Evolutionary conservation across 768 basidiomycete species (phyloP).

Genomic region (Tulasnella sp.): DNA sequence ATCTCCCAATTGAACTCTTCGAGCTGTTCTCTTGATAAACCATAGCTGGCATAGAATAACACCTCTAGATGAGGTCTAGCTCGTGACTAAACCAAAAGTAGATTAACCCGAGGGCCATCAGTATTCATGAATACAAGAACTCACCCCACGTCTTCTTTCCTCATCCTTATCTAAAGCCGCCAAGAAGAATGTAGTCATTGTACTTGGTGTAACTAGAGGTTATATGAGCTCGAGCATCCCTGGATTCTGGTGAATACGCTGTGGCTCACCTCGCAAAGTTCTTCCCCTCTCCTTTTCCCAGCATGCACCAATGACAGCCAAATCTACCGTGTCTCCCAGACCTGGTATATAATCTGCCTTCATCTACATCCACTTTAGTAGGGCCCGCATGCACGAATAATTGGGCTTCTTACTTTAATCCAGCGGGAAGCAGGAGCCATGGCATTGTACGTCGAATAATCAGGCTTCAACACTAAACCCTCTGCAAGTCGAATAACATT

Average conservation of each 20-base stretch:
- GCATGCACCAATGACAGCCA: slow-evolving; percentile 59
- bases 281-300: slow-evolving; percentile 73
- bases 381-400: no score
- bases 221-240: not conserved
- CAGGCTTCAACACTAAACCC: slow-evolving; percentile 62
- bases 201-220: slow-evolving; percentile 51
- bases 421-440: slow-evolving; percentile 40
- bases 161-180: slow-evolving; percentile 47
- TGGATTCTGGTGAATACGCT: slow-evolving; percentile 6
- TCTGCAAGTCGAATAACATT: slow-evolving; percentile 20
- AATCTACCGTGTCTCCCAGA: slow-evolving; percentile 67
- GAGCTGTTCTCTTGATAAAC: slow-evolving; percentile 48
- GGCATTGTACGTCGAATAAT: slow-evolving; percentile 54
- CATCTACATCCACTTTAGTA: slow-evolving; percentile 36
- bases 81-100: slow-evolving; percentile 26
- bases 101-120: not conserved
- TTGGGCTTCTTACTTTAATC: slow-evolving; percentile 47
- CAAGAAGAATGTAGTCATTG: slow-evolving; percentile 69
- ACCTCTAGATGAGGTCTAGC: slow-evolving; percentile 50
- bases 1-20: slow-evolving; percentile 62
- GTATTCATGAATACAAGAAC: slow-evolving; percentile 16
- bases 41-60: slow-evolving; percentile 68
- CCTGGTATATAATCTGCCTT: slow-evolving; percentile 84
- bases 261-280: slow-evolving; percentile 59
- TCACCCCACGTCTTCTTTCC: slow-evolving; percentile 31